These are phyloP conservation scores for Cladosporium sp. DNA, from an alignment of 2,329 filamentous ascomycete species.

Conservation along the genomic window DNA sequence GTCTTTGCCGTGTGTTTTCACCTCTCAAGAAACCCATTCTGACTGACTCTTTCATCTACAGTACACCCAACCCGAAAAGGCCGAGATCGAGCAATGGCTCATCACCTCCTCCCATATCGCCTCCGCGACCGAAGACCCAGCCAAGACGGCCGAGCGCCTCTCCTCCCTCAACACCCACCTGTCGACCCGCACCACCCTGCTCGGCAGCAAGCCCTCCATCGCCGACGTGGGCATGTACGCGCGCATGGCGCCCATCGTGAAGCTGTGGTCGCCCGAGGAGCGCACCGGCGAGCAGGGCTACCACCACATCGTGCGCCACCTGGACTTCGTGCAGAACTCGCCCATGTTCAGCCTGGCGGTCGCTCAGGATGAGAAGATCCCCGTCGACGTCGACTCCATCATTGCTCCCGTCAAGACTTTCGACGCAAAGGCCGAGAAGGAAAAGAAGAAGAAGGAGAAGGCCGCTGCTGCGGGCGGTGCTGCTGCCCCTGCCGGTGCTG, in stretches of 20 bases:
- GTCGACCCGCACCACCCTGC: conserved; percentile 79
- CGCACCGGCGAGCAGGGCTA: conserved; percentile 84
- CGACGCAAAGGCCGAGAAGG: conserved; percentile 92
- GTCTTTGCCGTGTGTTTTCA: too few species aligned
- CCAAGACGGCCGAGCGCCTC: conserved; percentile 61
- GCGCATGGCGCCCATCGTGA: conserved; percentile 69
- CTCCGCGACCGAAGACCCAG: conserved; percentile 53
- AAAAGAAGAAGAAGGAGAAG: conserved; percentile 95
- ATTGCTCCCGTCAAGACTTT: conserved; percentile 84
- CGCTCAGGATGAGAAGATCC: conserved; percentile 58
- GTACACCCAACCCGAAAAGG: conserved; percentile 75
- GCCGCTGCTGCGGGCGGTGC: conserved; percentile 49
- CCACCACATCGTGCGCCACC: conserved; percentile 83
- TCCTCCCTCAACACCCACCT: conserved; percentile 82
- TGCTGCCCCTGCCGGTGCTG: conserved; percentile 40
- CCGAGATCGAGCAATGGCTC: conserved; percentile 83
- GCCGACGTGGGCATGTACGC: conserved; percentile 83
- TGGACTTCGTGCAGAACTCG: conserved; percentile 95
- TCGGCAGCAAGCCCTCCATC: conserved; percentile 83
- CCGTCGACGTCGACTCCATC: conserved; percentile 73
- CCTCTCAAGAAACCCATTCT: not conserved
- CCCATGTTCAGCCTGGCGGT: conserved; percentile 66
- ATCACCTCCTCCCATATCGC: conserved; percentile 70
- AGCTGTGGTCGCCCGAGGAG: conserved; percentile 78
- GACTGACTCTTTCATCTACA: conserved; percentile 40